phyloP scores from a whole-genome alignment of 345 rosid species.

The Syzygium jambos region DNA sequence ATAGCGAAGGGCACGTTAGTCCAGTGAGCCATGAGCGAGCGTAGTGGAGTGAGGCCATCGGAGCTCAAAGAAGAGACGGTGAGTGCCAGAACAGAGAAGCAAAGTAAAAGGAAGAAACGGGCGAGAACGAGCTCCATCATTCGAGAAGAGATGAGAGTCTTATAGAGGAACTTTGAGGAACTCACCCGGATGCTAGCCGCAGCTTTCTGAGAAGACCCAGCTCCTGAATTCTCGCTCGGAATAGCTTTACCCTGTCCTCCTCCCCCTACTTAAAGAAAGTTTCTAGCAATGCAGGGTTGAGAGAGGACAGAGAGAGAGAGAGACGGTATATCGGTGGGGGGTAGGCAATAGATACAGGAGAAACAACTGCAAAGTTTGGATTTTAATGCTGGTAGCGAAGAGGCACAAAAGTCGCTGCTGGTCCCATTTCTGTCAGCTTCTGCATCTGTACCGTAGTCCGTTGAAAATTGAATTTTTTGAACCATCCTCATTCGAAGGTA shows the following conservation, averaged over 20 bases:
- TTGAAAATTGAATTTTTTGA: background rate
- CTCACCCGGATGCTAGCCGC: background rate
- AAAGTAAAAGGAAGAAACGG: constrained; percentile 4
- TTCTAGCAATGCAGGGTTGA: background rate
- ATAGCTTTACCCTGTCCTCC: background rate
- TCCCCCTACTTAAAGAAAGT: background rate
- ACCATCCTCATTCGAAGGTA: background rate
- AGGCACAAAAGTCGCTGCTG: background rate
- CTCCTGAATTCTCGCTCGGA: background rate
- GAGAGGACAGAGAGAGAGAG: background rate
- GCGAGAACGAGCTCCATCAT: constrained; percentile 4
- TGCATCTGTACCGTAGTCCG: background rate
- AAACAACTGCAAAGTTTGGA: background rate
- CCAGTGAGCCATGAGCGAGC: constrained; percentile 44
- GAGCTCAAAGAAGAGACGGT: constrained; percentile 23
- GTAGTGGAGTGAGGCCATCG: constrained; percentile 36
- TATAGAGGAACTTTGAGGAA: background rate
- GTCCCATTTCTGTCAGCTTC: background rate
- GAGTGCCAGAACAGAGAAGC: background rate
- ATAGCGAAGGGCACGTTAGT: constrained; percentile 28
- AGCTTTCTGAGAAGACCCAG: background rate
- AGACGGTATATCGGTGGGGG: background rate
- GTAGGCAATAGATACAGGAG: background rate
- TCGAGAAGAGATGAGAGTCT: background rate
- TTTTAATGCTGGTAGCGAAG: background rate